These are phyloP conservation scores for Arxiozyma slooffiae DNA, from an alignment of 1,139 yeast genomes.

Conservation along the genomic window DNA sequence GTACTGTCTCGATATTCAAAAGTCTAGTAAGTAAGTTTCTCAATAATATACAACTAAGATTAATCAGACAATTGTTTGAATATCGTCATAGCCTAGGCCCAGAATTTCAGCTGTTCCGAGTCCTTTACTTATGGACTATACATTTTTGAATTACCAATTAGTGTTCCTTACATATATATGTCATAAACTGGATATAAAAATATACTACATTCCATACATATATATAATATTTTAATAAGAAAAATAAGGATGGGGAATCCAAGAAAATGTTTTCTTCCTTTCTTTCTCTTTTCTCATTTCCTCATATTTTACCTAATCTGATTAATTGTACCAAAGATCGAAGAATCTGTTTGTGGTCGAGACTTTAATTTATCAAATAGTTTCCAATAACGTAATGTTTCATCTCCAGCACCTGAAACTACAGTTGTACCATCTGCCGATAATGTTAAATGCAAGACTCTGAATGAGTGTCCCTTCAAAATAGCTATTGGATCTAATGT, in stretches of 20 bases:
- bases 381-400: constrained; percentile 88
- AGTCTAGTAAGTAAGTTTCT: too few relatives aligned
- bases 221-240: too few relatives aligned
- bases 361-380: constrained; percentile 67
- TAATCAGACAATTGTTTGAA: too few relatives aligned
- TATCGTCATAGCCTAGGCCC: too few relatives aligned
- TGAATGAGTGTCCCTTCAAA: constrained; percentile 84
- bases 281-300: too few relatives aligned
- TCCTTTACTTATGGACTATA: too few relatives aligned
- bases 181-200: neutral
- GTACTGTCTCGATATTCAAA: too few relatives aligned
- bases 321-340: constrained; percentile 67
- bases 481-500: constrained; percentile 89
- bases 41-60: too few relatives aligned
- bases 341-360: constrained; percentile 48
- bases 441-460: constrained; percentile 80
- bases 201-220: neutral
- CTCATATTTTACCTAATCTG: constrained; percentile 45
- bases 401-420: constrained; percentile 99
- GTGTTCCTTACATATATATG: too few relatives aligned
- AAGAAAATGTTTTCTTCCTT: too few relatives aligned
- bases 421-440: constrained; percentile 97
- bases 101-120: too few relatives aligned
- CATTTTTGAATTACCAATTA: too few relatives aligned
- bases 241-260: neutral